Conservation (phyloP, 495 filamentous ascomycete genomes). For the Apiosordaria backusii region DNA sequence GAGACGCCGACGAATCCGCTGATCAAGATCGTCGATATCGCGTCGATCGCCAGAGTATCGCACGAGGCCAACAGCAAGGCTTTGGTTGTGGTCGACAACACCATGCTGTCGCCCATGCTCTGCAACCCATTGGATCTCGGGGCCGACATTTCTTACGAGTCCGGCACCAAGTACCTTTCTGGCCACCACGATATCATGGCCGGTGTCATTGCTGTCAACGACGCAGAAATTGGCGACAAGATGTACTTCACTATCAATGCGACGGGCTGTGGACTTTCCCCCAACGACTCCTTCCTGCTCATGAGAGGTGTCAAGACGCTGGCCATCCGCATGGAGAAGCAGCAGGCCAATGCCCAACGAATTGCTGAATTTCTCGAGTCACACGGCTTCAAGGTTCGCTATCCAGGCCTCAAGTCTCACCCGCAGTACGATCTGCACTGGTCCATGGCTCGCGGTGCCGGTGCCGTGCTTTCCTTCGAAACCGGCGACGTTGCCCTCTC, state of each 20-base stretch:
- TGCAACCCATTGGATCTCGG: slow-evolving; percentile 90
- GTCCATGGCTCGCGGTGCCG: slow-evolving; percentile 89
- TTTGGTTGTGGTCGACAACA: slow-evolving; percentile 94
- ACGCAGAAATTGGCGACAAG: slow-evolving; percentile 72
- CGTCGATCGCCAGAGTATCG: slow-evolving; percentile 64
- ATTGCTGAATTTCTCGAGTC: slow-evolving; percentile 91
- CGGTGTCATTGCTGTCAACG: slow-evolving; percentile 87
- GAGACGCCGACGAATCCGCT: slow-evolving; percentile 97
- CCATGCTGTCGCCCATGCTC: slow-evolving; percentile 94
- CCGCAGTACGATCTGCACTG: slow-evolving; percentile 95
- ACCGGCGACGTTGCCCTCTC: slow-evolving; percentile 78
- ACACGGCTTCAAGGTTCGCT: slow-evolving; percentile 90
- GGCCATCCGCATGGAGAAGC: slow-evolving; percentile 96
- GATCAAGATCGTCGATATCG: slow-evolving; percentile 95
- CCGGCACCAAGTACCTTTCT: slow-evolving; percentile 94
- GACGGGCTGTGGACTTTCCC: slow-evolving; percentile 87
- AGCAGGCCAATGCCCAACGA: slow-evolving; percentile 83
- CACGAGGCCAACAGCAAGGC: slow-evolving; percentile 77
- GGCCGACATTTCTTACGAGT: slow-evolving; percentile 95
- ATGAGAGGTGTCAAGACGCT: slow-evolving; percentile 94
- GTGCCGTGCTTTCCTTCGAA: slow-evolving; percentile 93
- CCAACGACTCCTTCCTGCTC: slow-evolving; percentile 93
- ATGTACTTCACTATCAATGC: slow-evolving; percentile 96
- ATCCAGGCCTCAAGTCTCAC: slow-evolving; percentile 88
- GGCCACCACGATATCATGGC: slow-evolving; percentile 99